Conservation (phyloP, 441 rosid species). For the Monsonia emarginata region DNA sequence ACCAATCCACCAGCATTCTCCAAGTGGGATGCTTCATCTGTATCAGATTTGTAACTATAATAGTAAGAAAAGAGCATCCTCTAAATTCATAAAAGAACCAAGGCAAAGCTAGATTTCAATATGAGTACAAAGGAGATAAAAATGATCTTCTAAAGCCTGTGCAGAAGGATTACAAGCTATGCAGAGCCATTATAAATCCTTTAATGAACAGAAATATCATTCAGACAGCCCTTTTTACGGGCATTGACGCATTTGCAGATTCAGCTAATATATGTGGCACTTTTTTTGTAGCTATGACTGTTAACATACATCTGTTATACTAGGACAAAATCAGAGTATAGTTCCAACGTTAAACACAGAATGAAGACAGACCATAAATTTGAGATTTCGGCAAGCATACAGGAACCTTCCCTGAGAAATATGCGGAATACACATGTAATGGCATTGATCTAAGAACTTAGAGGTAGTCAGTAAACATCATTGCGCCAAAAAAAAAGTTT, state of each 20-base stretch:
- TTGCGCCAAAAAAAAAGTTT: background rate
- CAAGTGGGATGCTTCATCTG: background rate
- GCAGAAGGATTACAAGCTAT: too few species aligned
- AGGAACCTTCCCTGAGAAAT: background rate
- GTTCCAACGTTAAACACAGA: background rate
- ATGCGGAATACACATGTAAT: background rate
- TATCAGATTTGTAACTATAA: background rate
- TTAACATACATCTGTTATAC: background rate
- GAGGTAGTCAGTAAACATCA: background rate
- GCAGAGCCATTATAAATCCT: too few species aligned
- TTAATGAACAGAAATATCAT: too few species aligned
- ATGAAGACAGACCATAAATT: background rate
- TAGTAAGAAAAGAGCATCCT: background rate
- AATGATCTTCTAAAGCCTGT: background rate
- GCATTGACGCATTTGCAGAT: background rate
- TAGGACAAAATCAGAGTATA: background rate
- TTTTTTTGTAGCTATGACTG: background rate
- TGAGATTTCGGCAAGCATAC: background rate
- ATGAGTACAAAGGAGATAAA: background rate
- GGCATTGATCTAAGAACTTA: background rate
- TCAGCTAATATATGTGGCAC: too few species aligned
- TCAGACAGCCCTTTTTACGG: too few species aligned
- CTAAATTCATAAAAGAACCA: background rate
- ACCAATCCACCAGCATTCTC: background rate
- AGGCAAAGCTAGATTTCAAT: background rate